phyloP scores from a whole-genome alignment of 139 green algal genomes.

The Tetradesmus lagerheimii region DNA sequence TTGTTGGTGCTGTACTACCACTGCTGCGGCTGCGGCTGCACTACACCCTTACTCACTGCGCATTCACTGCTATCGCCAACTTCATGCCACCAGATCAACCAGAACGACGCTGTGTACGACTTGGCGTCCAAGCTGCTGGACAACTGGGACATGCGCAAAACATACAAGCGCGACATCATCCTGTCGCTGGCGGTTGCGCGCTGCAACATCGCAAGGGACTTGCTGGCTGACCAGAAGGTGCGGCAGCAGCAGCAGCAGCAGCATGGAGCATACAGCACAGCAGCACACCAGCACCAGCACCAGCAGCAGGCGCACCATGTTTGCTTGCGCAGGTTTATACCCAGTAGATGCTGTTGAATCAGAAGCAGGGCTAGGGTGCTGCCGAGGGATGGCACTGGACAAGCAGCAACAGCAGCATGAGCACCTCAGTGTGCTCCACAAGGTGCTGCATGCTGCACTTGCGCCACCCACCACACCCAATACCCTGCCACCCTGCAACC shows the following conservation, averaged over 20 bases:
- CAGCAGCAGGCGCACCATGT: not conserved
- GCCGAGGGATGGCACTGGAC: too few species aligned
- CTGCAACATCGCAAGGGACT: conserved; percentile 37
- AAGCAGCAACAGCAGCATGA: not conserved
- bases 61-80: not conserved
- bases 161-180: conserved; percentile 46
- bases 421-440: not conserved
- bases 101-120: conserved; percentile 26
- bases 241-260: not conserved
- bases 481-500: not conserved
- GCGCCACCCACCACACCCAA: not conserved
- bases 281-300: too few species aligned
- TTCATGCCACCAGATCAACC: conserved; percentile 18
- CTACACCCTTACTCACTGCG: too few species aligned
- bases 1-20: too few species aligned
- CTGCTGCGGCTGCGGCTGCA: too few species aligned
- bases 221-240: conserved; percentile 46
- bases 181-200: conserved; percentile 33
- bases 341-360: too few species aligned
- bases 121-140: conserved; percentile 36
- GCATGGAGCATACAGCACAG: not conserved
- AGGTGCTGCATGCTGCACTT: not conserved
- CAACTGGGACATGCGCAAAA: conserved; percentile 41
- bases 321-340: too few species aligned
- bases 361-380: too few species aligned